Evolutionary conservation across 163 green algal genomes (phyloP), one percentile per base, ranked within the genome.

Genomic region (Chloroidium sp.): DNA sequence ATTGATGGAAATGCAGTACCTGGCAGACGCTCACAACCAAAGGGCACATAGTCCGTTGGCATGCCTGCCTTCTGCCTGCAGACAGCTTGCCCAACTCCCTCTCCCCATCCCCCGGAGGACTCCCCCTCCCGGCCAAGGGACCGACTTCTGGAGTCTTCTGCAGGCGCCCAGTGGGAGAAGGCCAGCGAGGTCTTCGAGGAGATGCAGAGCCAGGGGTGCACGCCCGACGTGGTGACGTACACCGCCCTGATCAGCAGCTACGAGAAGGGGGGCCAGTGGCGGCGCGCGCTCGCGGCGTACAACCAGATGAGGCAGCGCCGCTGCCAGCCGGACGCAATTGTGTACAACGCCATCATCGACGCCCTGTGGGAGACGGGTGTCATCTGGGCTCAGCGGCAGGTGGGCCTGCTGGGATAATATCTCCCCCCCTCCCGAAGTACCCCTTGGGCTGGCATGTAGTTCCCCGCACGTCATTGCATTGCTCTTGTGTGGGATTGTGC

Each of bases 201-300:
- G 79, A 95, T 97, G 92, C 82, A 89, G 75, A 64, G 81, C 64
- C 81, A 90, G 72, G 91, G 91, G 6, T 95, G 89, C 88, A 88
- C 87, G 62, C 93, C 93, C 4, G 93, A 97, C 86, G 84, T 84
- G 77, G 93, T 97, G 77, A 95, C 93, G 1, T 96, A 90, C 87
- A 89, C 87, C 0, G 92, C 84, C 4, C 86, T 97, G 36, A 92
- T 97, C 78, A 88, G 84, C 4, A 91, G 91, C 1, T 91, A 89
- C 67, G 88, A 93, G 82, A 86, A 87, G 12, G 91, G 91, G 12
- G 89, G 89, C 2, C 90, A 95, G 84, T 96, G 93, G 93, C 87
- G 88, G 14, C 85, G 82, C 13, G 92, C 92, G n/a, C 88, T 91
- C 10, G 61, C 77, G 60, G 81, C 88, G 1, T 92, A 79, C 64